phyloP scores from a whole-genome alignment of 2,329 filamentous ascomycete species.

The Clonostachys byssicola region DNA sequence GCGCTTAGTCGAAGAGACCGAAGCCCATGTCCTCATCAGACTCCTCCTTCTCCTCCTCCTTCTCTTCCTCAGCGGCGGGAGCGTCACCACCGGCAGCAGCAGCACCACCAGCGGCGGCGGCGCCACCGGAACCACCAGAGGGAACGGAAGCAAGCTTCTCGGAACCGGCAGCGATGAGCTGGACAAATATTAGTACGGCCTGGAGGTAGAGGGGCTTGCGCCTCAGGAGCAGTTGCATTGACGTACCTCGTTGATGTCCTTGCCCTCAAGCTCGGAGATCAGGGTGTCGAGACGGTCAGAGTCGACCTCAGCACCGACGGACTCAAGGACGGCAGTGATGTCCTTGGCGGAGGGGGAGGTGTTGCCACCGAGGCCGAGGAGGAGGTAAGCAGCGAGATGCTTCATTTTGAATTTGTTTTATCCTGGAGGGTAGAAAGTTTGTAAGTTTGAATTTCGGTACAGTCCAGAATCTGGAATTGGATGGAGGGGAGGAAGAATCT shows the following conservation, averaged over 20 bases:
- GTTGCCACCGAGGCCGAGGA: slow-evolving; percentile 93
- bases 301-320: slow-evolving; percentile 94
- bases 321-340: slow-evolving; percentile 83
- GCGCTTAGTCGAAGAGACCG: slow-evolving; percentile 70
- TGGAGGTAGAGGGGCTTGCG: background rate
- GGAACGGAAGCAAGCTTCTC: slow-evolving; percentile 97
- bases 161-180: slow-evolving; percentile 90
- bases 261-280: slow-evolving; percentile 86
- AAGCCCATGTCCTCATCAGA: slow-evolving; percentile 75
- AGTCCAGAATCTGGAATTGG: background rate
- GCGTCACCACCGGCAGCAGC: slow-evolving; percentile 63
- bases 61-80: slow-evolving; percentile 69
- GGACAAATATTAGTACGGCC: slow-evolving; percentile 1
- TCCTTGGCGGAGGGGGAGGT: slow-evolving; percentile 78
- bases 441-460: background rate
- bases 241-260: slow-evolving; percentile 84
- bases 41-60: slow-evolving; percentile 57
- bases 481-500: background rate
- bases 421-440: background rate
- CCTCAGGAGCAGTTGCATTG: background rate
- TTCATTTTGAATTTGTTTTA: slow-evolving; percentile 75
- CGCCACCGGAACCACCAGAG: slow-evolving; percentile 80
- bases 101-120: slow-evolving; percentile 60
- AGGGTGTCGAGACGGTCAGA: slow-evolving; percentile 80
- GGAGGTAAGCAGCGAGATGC: slow-evolving; percentile 98